Evolutionary conservation across 345 rosid genomes (phyloP).

Genomic region (Citrus inodora): DNA sequence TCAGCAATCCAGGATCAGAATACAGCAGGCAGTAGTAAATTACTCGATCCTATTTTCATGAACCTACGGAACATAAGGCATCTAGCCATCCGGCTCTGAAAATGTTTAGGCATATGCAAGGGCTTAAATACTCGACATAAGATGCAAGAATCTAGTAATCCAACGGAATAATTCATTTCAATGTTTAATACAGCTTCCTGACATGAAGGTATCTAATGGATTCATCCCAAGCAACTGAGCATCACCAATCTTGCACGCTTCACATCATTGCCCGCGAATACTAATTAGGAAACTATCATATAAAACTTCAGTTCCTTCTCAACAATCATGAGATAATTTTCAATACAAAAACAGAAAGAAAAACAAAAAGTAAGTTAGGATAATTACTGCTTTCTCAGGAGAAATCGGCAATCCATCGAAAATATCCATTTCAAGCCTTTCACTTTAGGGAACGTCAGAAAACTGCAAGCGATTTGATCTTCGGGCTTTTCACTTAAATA

Average conservation of each 20-base stretch:
- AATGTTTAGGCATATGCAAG: background rate
- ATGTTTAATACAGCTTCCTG: background rate
- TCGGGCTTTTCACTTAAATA: no score
- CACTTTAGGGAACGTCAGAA: conserved; percentile 12
- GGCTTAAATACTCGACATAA: background rate
- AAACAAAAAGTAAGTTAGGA: background rate
- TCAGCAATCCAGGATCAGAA: background rate
- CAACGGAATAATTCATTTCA: background rate
- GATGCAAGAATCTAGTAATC: background rate
- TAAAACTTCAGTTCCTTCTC: background rate
- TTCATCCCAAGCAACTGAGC: background rate
- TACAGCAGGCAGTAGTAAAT: background rate
- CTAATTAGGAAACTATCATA: background rate
- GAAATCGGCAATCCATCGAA: conserved; percentile 93
- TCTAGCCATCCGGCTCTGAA: background rate
- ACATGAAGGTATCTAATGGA: background rate
- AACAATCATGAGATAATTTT: background rate
- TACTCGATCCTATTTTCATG: background rate
- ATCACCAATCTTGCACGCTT: background rate
- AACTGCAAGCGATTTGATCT: background rate
- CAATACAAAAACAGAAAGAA: background rate
- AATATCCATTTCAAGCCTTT: conserved; percentile 57
- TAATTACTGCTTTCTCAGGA: conserved; percentile 71
- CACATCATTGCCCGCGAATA: background rate
- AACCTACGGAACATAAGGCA: background rate